Evolutionary conservation across 192 early-diverging fungal species (phyloP).

Genomic region (Chytriomyces confervae): DNA sequence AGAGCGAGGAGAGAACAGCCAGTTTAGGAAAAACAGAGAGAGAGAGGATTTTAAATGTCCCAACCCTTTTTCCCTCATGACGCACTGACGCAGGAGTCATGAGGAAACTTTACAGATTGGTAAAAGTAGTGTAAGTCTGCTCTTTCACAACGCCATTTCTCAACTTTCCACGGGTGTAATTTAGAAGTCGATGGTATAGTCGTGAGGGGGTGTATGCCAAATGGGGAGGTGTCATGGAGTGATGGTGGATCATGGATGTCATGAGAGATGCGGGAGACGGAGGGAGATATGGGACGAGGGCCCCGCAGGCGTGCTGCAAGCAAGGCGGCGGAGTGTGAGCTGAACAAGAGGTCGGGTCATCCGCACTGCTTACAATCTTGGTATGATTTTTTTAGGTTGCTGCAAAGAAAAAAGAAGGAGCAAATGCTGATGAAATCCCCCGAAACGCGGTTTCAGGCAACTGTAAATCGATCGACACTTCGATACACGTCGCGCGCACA

Average conservation of each 20-base stretch:
- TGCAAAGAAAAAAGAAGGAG: neutral
- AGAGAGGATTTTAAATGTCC: neutral
- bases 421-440: neutral
- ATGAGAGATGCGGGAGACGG: neutral
- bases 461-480: too few relatives aligned
- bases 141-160: slow-evolving; percentile 25
- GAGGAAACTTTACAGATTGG: slow-evolving; percentile 24
- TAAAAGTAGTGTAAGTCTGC: slow-evolving; percentile 3
- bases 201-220: neutral
- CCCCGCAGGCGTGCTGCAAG: neutral
- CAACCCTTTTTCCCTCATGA: slow-evolving; percentile 10
- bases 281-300: neutral
- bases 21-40: too few relatives aligned
- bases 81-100: neutral
- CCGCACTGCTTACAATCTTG: too few relatives aligned
- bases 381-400: too few relatives aligned
- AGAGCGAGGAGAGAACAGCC: too few relatives aligned
- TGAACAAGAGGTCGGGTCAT: too few relatives aligned
- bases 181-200: slow-evolving; percentile 27
- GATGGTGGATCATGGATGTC: too few relatives aligned
- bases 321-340: too few relatives aligned
- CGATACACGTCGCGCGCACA: too few relatives aligned
- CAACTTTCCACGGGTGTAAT: slow-evolving; percentile 24
- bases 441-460: too few relatives aligned
- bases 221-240: neutral